These are phyloP conservation scores for Colletotrichum chlorophyti DNA, from an alignment of 2,329 filamentous ascomycete species.

Conservation along the genomic window DNA sequence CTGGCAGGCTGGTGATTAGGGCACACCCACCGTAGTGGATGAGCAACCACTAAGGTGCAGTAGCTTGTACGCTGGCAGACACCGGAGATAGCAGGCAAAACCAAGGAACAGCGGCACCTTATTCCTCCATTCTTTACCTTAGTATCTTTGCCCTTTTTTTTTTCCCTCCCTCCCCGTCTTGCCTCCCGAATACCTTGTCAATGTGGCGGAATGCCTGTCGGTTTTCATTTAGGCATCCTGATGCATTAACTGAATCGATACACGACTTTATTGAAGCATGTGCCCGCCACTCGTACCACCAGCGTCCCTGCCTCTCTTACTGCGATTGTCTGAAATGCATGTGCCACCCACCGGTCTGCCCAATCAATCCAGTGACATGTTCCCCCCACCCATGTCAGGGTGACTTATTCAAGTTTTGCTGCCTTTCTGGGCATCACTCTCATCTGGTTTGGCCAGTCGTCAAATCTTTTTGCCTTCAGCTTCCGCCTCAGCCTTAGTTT, in stretches of 20 bases:
- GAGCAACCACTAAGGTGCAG: neutral
- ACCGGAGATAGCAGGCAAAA: conserved; percentile 12
- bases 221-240: conserved; percentile 25
- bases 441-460: too few relatives aligned
- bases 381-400: too few relatives aligned
- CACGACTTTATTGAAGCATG: conserved; percentile 17
- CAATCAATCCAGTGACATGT: conserved; percentile 18
- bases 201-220: conserved; percentile 15
- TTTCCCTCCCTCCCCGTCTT: neutral
- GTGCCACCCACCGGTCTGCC: too few relatives aligned
- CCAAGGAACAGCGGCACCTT: neutral
- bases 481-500: too few relatives aligned
- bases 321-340: too few relatives aligned
- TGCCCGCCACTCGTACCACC: conserved; percentile 24
- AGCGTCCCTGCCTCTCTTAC: too few relatives aligned
- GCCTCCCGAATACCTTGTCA: neutral
- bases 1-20: conserved; percentile 24
- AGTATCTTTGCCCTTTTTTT: too few relatives aligned
- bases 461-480: conserved; percentile 2
- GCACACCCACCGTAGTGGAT: conserved; percentile 22
- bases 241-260: conserved; percentile 26
- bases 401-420: too few relatives aligned
- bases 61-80: conserved; percentile 1
- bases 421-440: neutral
- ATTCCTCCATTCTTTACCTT: conserved; percentile 16